Conservation (phyloP, 2,329 filamentous ascomycete species). For the Chlorencoelia australis region DNA sequence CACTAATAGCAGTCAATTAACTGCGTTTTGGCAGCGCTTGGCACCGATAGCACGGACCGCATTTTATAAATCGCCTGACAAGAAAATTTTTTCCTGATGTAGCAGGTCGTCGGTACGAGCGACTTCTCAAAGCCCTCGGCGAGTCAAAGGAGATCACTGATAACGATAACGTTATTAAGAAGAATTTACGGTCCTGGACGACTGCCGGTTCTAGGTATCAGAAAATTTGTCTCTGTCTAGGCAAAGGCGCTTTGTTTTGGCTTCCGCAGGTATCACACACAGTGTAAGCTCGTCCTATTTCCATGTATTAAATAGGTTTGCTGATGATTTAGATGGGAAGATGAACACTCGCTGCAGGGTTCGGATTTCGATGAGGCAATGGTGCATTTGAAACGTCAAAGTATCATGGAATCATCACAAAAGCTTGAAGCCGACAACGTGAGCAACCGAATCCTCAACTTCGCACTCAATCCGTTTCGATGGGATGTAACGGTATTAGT, state of each 20-base stretch:
- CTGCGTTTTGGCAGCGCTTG: no score
- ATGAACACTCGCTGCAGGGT: background rate
- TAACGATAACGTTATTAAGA: background rate
- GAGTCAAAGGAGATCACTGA: background rate
- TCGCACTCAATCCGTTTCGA: background rate
- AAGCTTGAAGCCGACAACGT: background rate
- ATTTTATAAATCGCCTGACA: no score
- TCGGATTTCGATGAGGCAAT: background rate
- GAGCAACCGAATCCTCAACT: background rate
- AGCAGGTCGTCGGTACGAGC: background rate
- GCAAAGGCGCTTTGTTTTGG: background rate
- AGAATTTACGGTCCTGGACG: background rate
- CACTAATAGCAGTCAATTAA: no score
- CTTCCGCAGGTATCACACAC: background rate
- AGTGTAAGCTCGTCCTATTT: background rate
- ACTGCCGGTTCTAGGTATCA: background rate
- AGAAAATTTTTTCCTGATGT: no score
- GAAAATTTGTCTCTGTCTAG: background rate
- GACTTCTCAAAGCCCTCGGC: background rate
- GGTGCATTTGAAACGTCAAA: background rate
- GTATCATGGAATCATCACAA: background rate
- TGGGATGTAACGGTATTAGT: background rate
- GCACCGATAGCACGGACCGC: no score
- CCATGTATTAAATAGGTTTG: background rate
- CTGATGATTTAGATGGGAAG: background rate